phyloP scores from a whole-genome alignment of 345 rosid genomes.

The Acer saccharum region DNA sequence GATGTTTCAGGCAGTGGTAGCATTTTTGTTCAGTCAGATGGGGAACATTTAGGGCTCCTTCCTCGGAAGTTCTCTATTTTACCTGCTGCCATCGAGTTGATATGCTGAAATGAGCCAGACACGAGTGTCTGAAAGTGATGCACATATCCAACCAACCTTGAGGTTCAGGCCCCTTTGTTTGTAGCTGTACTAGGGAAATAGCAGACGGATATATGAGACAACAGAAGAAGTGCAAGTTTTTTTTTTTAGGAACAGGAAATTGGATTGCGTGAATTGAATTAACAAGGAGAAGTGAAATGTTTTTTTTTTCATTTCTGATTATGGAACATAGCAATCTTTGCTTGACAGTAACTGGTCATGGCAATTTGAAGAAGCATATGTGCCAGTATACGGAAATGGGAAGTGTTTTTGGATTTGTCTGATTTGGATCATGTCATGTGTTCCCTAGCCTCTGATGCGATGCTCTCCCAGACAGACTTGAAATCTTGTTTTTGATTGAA shows the following conservation, averaged over 20 bases:
- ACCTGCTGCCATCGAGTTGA: slow-evolving; percentile 78
- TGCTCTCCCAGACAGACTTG: neutral
- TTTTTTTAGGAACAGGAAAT: neutral
- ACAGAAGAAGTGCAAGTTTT: neutral
- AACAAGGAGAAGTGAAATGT: neutral
- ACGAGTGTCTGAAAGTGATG: slow-evolving; percentile 6
- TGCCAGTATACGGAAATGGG: neutral
- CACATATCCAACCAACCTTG: neutral
- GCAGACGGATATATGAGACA: neutral
- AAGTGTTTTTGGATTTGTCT: neutral
- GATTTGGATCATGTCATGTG: neutral
- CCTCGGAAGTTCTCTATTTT: slow-evolving; percentile 73
- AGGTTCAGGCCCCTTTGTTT: neutral
- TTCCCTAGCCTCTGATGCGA: neutral
- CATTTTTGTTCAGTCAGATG: slow-evolving; percentile 90
- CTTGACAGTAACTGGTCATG: neutral
- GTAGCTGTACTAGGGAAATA: neutral
- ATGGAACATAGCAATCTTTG: neutral
- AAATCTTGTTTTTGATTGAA: neutral
- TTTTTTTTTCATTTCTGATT: neutral
- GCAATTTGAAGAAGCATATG: neutral
- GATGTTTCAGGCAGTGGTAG: slow-evolving; percentile 55
- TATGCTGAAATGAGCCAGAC: slow-evolving; percentile 43
- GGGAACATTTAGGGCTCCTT: slow-evolving; percentile 86
- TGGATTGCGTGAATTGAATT: neutral